Percentiles rank a stretch among this genome's conserved stretches.
Evolutionary conservation across 2,329 filamentous ascomycete genomes (phyloP).

Genomic region (Aspergillus niger): DNA sequence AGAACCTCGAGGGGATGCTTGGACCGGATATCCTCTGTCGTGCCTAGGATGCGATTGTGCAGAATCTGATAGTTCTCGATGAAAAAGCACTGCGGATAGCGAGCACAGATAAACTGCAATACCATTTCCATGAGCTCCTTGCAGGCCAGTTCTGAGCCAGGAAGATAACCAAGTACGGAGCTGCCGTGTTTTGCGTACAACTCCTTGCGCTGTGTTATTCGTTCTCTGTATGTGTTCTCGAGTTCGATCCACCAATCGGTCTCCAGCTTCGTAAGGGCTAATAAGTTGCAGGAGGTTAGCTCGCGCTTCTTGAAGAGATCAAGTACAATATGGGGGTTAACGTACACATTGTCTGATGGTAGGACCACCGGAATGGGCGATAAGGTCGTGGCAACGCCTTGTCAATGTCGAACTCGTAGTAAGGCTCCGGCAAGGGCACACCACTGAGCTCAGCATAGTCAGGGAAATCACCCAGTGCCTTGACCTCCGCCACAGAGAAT

Average conservation of each 20-base stretch:
- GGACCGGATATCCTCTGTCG: conserved; percentile 60
- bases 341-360: conserved; percentile 91
- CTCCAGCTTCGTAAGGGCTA: conserved; percentile 76
- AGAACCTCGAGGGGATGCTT: conserved; percentile 70
- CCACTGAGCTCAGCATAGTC: conserved; percentile 75
- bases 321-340: conserved; percentile 18
- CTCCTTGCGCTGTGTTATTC: conserved; percentile 68
- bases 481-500: conserved; percentile 70
- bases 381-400: conserved; percentile 74
- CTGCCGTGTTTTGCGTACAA: conserved; percentile 66
- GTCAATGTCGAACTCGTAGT: conserved; percentile 66
- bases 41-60: conserved; percentile 68
- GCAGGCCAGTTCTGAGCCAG: conserved; percentile 75
- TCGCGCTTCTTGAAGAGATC: not conserved
- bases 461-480: conserved; percentile 72
- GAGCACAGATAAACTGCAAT: conserved; percentile 73
- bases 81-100: conserved; percentile 76
- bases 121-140: conserved; percentile 88
- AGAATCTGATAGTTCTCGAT: conserved; percentile 60
- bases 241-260: conserved; percentile 88
- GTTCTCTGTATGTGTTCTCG: conserved; percentile 68
- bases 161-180: conserved; percentile 66
- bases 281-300: not conserved
- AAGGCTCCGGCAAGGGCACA: conserved; percentile 68
- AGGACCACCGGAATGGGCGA: conserved; percentile 78